Percentiles rank a stretch among this genome's conserved stretches.
phyloP scores from a whole-genome alignment of 1,284 basidiomycete genomes.

The Dichomitus squalens region DNA sequence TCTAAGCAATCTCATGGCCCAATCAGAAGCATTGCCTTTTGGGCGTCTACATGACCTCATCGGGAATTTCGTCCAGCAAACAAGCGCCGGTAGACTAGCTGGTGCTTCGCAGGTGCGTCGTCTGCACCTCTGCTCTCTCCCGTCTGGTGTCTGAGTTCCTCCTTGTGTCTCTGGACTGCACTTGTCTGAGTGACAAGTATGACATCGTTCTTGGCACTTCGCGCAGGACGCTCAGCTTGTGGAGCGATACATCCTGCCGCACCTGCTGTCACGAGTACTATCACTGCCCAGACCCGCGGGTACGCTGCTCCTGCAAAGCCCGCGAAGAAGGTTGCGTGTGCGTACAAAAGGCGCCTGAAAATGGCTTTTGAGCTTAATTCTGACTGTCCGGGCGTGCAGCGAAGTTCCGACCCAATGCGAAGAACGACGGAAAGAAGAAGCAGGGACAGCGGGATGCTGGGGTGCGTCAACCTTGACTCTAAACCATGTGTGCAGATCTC shows the following conservation, averaged over 20 bases:
- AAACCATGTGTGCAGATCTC: neutral
- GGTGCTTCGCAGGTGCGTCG: too few species aligned
- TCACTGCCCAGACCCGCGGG: constrained; percentile 11
- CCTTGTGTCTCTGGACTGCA: too few species aligned
- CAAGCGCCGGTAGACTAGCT: neutral
- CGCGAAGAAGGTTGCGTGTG: constrained; percentile 18
- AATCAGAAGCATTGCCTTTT: neutral
- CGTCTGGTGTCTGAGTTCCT: too few species aligned
- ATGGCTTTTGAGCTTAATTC: too few species aligned
- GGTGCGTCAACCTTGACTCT: constrained; percentile 9
- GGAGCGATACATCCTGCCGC: neutral
- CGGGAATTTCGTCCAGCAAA: constrained; percentile 1
- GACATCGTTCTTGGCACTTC: constrained; percentile 3
- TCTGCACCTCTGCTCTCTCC: neutral
- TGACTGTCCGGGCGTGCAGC: constrained; percentile 3
- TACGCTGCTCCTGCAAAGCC: constrained; percentile 19
- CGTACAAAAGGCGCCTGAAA: neutral
- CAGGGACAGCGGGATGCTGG: constrained; percentile 15
- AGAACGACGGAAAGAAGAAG: constrained; percentile 10
- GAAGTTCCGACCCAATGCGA: constrained; percentile 17
- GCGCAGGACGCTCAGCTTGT: constrained; percentile 4
- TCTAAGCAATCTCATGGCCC: neutral
- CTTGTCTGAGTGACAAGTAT: neutral
- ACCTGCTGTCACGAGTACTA: neutral
- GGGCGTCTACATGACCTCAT: neutral